Evolutionary conservation across 2,329 filamentous ascomycete genomes (phyloP).

Genomic region (Aspergillus japonicus): DNA sequence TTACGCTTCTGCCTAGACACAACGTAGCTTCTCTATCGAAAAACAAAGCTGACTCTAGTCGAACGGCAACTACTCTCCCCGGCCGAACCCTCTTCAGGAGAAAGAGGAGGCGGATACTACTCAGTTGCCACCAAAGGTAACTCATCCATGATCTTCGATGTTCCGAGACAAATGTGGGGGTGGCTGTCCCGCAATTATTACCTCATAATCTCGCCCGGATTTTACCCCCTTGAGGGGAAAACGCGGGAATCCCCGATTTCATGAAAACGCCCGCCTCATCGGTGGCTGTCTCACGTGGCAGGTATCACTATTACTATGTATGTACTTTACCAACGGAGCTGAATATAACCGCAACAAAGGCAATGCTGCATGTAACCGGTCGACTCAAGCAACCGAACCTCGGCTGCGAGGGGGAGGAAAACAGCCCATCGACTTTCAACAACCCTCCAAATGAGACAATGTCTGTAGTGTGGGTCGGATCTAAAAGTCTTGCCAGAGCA

Average conservation of each 20-base stretch:
- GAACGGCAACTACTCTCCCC: too few relatives aligned
- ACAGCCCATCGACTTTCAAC: neutral
- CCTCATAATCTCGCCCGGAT: neutral
- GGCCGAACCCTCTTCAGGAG: too few relatives aligned
- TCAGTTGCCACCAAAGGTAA: neutral
- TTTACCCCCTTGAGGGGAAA: neutral
- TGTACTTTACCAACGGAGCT: too few relatives aligned
- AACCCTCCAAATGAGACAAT: conserved; percentile 4
- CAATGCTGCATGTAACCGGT: too few relatives aligned
- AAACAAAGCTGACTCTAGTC: too few relatives aligned
- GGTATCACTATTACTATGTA: too few relatives aligned
- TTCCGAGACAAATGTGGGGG: neutral
- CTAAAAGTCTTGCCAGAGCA: neutral
- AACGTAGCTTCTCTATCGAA: too few relatives aligned
- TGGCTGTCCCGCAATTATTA: neutral
- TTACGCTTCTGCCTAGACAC: neutral
- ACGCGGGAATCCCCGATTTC: neutral
- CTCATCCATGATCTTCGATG: neutral
- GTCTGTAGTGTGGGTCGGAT: conserved; percentile 6
- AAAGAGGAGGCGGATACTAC: neutral
- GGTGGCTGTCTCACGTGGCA: too few relatives aligned
- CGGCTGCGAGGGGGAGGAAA: neutral
- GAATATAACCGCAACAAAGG: too few relatives aligned
- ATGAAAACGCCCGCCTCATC: neutral
- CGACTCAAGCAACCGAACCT: neutral